A percentile compares a stretch with the other conserved stretches of the same genome.
Evolutionary conservation across 140 eudicot genomes (phyloP).

Genomic region (Oenanthe javanica): DNA sequence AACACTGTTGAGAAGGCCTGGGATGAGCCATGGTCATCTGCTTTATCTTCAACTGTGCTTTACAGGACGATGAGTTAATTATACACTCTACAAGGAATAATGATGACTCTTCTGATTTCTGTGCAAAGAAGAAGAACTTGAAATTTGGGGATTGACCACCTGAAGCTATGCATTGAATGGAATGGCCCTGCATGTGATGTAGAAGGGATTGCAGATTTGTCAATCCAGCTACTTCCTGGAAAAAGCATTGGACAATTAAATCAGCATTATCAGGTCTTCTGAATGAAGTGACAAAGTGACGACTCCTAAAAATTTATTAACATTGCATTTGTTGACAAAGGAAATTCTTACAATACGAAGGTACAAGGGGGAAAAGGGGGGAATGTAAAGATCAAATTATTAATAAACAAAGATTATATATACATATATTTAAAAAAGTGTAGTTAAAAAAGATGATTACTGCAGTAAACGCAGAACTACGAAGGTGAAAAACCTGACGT

Average conservation of each 20-base stretch:
- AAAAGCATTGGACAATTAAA: background rate
- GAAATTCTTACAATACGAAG: background rate
- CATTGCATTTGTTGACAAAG: background rate
- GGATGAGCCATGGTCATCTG: conserved; percentile 70
- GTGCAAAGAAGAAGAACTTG: conserved; percentile 91
- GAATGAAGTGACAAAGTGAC: background rate
- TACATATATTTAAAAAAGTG: background rate
- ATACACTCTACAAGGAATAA: conserved; percentile 79
- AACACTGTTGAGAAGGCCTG: conserved; percentile 55
- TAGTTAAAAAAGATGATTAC: background rate
- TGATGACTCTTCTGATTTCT: conserved; percentile 60
- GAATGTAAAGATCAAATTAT: background rate
- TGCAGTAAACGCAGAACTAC: background rate
- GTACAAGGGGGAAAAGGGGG: background rate
- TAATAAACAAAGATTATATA: background rate
- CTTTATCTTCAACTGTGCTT: conserved; percentile 82
- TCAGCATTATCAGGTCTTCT: background rate
- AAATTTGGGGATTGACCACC: conserved; percentile 92
- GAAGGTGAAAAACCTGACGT: background rate
- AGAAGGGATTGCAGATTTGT: conserved; percentile 61
- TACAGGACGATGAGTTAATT: conserved; percentile 66
- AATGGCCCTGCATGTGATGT: conserved; percentile 71
- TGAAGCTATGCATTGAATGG: conserved; percentile 85
- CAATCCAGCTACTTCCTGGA: conserved; percentile 83
- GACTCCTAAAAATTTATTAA: background rate